Evolutionary conservation across 768 basidiomycete genomes (phyloP).

Genomic region (Lactifluus echinatus): DNA sequence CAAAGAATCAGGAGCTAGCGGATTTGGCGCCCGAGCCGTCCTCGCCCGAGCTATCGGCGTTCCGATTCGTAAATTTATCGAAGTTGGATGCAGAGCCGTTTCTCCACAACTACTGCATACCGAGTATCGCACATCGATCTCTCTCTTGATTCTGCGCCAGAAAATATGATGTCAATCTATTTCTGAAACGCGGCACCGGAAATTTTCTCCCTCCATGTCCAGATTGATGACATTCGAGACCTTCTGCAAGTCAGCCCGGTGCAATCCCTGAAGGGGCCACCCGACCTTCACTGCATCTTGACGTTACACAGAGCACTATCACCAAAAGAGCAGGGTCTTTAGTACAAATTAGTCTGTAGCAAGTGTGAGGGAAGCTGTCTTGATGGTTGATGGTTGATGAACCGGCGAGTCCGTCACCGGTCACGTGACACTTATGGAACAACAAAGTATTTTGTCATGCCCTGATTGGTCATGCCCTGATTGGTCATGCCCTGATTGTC

Average conservation of each 20-base stretch:
- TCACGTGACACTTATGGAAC: too few relatives aligned
- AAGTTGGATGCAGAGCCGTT: neutral
- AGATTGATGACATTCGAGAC: neutral
- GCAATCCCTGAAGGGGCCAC: neutral
- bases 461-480: too few relatives aligned
- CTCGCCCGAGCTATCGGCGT: neutral
- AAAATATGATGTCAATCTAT: neutral
- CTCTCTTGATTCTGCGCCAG: neutral
- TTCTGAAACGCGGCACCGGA: neutral
- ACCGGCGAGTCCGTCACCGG: too few relatives aligned
- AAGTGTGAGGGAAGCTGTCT: too few relatives aligned
- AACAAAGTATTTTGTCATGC: too few relatives aligned
- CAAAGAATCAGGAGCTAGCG: too few relatives aligned
- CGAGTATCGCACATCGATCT: neutral
- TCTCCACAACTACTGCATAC: neutral
- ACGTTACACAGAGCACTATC: too few relatives aligned
- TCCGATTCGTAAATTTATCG: neutral
- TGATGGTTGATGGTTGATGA: too few relatives aligned
- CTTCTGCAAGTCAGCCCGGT: neutral
- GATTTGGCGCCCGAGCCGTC: neutral
- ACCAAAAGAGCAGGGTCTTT: too few relatives aligned
- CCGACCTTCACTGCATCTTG: too few relatives aligned
- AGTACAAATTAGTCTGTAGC: too few relatives aligned
- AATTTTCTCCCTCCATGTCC: neutral
- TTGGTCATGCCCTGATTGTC: too few relatives aligned